Conservation (phyloP, 331 rosid genomes). For the Quercus lobata region DNA sequence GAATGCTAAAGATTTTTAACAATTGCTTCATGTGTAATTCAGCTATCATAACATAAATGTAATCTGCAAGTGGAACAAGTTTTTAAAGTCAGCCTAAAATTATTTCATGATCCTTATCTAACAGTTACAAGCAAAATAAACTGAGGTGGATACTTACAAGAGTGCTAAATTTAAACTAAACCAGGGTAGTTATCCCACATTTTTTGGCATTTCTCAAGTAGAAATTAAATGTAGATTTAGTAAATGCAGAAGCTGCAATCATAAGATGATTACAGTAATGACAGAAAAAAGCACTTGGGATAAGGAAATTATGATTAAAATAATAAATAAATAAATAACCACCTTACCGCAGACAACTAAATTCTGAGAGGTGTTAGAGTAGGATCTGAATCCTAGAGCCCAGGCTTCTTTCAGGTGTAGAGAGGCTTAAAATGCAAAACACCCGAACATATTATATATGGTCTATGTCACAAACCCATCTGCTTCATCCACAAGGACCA, state of each 20-base stretch:
- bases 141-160: not conserved
- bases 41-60: not conserved
- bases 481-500: constrained; percentile 99
- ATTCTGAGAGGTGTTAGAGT: constrained; percentile 1
- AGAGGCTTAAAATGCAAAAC: constrained; percentile 8
- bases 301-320: not conserved
- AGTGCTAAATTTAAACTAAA: not conserved
- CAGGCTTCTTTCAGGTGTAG: constrained; percentile 6
- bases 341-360: constrained; percentile 13
- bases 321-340: not conserved
- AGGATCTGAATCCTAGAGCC: not conserved
- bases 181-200: not conserved
- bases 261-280: not conserved
- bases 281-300: not conserved
- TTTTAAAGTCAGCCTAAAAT: not conserved
- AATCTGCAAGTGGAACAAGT: not conserved
- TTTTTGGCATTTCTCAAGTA: not conserved
- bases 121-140: not conserved
- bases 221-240: not conserved
- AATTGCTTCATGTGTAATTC: not conserved
- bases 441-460: constrained; percentile 2
- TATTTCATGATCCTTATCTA: not conserved
- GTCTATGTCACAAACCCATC: constrained; percentile 44
- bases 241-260: not conserved
- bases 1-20: not conserved